A percentile compares a stretch with the other conserved stretches of the same genome.
Conservation (phyloP, 768 basidiomycete species). For the Tulasnella calospora region DNA sequence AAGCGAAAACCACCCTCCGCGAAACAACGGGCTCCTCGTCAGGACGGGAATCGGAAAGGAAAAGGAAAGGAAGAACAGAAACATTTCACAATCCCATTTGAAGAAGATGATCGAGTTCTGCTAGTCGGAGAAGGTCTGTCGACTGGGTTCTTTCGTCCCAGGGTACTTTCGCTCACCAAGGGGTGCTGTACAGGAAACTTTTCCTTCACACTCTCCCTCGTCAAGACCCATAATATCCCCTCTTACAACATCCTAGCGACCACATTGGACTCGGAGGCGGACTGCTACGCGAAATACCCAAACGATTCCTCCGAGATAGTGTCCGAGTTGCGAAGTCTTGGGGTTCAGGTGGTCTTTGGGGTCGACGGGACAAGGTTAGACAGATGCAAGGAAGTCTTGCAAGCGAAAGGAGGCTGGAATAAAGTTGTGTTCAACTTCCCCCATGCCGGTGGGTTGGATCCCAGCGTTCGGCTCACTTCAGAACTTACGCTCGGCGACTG, state of each 20-base stretch:
- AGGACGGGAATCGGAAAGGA: background rate
- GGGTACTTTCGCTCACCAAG: no score
- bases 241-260: slow-evolving; percentile 76
- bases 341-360: slow-evolving; percentile 68
- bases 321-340: slow-evolving; percentile 47
- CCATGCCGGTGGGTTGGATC: slow-evolving; percentile 66
- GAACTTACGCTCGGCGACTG: background rate
- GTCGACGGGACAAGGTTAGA: slow-evolving; percentile 81
- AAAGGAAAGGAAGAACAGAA: background rate
- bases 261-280: slow-evolving; percentile 71
- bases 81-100: slow-evolving; percentile 49
- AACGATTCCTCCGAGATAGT: slow-evolving; percentile 60
- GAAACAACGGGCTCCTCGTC: background rate
- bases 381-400: slow-evolving; percentile 47
- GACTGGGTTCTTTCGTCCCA: background rate
- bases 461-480: background rate
- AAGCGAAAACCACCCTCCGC: background rate
- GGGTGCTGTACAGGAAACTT: slow-evolving; percentile 53
- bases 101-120: slow-evolving; percentile 55
- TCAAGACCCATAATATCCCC: slow-evolving; percentile 45
- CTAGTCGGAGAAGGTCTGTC: slow-evolving; percentile 76
- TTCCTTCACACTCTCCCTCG: slow-evolving; percentile 76
- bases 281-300: slow-evolving; percentile 78
- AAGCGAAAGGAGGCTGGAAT: slow-evolving; percentile 50
- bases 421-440: slow-evolving; percentile 93